Base-by-base conservation (phyloP, 129 eudicot genomes). In the Chrysanthemum seticuspe region DNA sequence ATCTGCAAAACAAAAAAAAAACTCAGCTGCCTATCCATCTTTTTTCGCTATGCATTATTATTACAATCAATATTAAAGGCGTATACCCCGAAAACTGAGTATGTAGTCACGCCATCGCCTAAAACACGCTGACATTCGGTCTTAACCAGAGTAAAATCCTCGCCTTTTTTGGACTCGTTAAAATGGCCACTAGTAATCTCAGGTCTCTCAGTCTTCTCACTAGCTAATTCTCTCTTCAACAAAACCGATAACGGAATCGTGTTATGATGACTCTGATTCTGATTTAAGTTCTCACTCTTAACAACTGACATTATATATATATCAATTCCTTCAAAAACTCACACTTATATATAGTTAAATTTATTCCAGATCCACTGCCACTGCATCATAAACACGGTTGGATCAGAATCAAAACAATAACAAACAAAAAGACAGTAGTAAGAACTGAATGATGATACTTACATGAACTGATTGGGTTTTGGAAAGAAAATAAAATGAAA, bases 151-250 rank as follows among this genome's bases (percentile, higher is more conserved):
- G 97, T 82, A 18, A 85, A 83, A 67, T 95, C 99, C 70, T 95
- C 99, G 18, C 99, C 99, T 82, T 95, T 95, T 80, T 95, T 95
- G 73, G 96, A 88, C 75, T 95, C 96, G 49, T 75, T 80, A 29
- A 88, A 86, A 68, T 88, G 90, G 45, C 97, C 99, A 70, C 87
- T 78, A 8, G 53, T 72, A 67, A 90, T 74, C 68, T 88, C 96
- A 1, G 96, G 96, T 49, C 77, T 83, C 68, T 95, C 99, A 14
- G 84, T 83, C 83, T 86, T 95, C 88, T 95, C 99, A 82, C 83
- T 88, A 3, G 96, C 95, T 78, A 86, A 57, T 81, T 95, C 99
- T 16, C 97, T 89, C 79, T 87, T 91, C 48, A 95, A 77, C 86
- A 95, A 83, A 70, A 91, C 85, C 25, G 97, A 95, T 62, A 95